Evolutionary conservation across 2,329 filamentous ascomycete species (phyloP).

Genomic region (Clonostachys byssicola): DNA sequence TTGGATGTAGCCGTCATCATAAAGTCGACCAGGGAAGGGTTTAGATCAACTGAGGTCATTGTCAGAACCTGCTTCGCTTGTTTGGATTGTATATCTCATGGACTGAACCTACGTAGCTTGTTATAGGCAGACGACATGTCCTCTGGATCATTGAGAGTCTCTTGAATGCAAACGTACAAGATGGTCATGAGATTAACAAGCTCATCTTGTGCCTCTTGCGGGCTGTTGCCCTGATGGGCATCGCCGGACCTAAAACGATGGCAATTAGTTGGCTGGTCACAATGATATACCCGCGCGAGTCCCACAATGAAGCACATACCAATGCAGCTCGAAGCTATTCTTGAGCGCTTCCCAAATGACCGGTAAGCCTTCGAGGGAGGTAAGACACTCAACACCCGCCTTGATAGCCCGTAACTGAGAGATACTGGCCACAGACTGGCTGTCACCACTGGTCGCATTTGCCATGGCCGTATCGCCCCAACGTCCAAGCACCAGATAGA

Average conservation of each 20-base stretch:
- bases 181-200: constrained; percentile 60
- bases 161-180: constrained; percentile 57
- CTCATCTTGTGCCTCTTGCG: constrained; percentile 54
- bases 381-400: constrained; percentile 44
- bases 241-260: constrained; percentile 38
- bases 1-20: constrained; percentile 67
- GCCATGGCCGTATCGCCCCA: constrained; percentile 65
- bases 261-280: constrained; percentile 18
- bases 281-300: neutral
- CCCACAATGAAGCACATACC: constrained; percentile 27
- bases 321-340: constrained; percentile 45
- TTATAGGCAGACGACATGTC: constrained; percentile 39
- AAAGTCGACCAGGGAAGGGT: constrained; percentile 67
- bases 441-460: constrained; percentile 30
- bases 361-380: constrained; percentile 43
- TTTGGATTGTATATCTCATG: neutral
- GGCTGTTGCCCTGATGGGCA: constrained; percentile 28
- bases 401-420: constrained; percentile 57
- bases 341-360: constrained; percentile 47
- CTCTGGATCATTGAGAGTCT: constrained; percentile 45
- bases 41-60: constrained; percentile 42
- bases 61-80: constrained; percentile 4
- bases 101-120: constrained; percentile 42
- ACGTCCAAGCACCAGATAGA: constrained; percentile 62
- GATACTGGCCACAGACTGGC: constrained; percentile 46